Conservation (phyloP, 495 filamentous ascomycete species). For the Aspergillus coremiiformis region DNA sequence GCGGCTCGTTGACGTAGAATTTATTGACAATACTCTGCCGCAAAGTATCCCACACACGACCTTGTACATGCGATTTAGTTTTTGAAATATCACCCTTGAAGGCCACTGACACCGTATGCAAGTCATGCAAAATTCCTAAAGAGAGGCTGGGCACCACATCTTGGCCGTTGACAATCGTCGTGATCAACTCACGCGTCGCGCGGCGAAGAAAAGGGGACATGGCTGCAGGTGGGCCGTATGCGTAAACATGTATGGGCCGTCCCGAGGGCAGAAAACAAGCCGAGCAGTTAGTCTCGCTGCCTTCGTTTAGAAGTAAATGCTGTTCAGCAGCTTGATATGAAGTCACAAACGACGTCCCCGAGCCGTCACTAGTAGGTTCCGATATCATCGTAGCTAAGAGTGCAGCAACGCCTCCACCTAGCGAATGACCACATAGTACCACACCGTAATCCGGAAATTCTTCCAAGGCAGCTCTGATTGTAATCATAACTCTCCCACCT, state of each 20-base stretch:
- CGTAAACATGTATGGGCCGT: constrained; percentile 69
- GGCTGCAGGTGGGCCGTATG: constrained; percentile 67
- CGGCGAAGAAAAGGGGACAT: constrained; percentile 66
- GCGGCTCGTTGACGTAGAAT: constrained; percentile 41
- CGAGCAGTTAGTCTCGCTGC: constrained; percentile 15
- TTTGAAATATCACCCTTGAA: constrained; percentile 64
- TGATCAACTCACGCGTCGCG: constrained; percentile 68
- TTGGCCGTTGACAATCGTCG: constrained; percentile 62
- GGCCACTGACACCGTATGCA: constrained; percentile 61
- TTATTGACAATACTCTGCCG: constrained; percentile 40
- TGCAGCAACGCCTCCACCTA: constrained; percentile 69
- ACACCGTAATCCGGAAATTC: constrained; percentile 67
- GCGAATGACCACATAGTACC: constrained; percentile 68
- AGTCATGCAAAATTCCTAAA: constrained; percentile 66
- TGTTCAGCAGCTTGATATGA: constrained; percentile 28
- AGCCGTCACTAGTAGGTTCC: constrained; percentile 45
- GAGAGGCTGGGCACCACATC: constrained; percentile 71
- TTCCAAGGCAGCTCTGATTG: constrained; percentile 62
- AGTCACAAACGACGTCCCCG: constrained; percentile 51
- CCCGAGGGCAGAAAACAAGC: constrained; percentile 52
- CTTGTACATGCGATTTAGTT: constrained; percentile 57
- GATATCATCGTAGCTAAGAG: constrained; percentile 69
- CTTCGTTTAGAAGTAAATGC: constrained; percentile 33
- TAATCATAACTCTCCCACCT: constrained; percentile 56
- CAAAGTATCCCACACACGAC: constrained; percentile 58